Evolutionary conservation across 2,329 filamentous ascomycete genomes (phyloP).

Genomic region (Chaetomiaceae sp.): DNA sequence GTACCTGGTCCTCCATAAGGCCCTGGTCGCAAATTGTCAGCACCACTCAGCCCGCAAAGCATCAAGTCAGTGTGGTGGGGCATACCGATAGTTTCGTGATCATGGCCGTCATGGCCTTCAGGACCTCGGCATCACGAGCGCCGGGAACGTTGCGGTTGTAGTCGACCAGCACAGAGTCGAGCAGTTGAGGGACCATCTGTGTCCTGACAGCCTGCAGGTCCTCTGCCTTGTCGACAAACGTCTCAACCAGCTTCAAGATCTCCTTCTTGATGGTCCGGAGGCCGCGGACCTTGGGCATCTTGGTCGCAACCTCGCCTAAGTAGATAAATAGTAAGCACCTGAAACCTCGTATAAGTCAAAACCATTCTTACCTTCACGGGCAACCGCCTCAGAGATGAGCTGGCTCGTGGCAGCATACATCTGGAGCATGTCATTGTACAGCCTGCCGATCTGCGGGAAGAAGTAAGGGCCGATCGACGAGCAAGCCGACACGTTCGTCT

Average conservation of each 20-base stretch:
- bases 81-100: constrained; percentile 94
- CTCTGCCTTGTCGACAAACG: constrained; percentile 96
- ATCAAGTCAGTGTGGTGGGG: constrained; percentile 38
- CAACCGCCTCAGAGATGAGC: constrained; percentile 89
- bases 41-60: not conserved
- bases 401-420: constrained; percentile 98
- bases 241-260: constrained; percentile 96
- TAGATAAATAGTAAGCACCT: constrained; percentile 18
- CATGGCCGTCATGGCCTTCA: constrained; percentile 96
- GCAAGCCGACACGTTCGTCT: constrained; percentile 98
- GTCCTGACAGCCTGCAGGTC: constrained; percentile 88
- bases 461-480: constrained; percentile 96
- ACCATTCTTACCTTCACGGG: constrained; percentile 62
- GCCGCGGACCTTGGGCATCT: constrained; percentile 94
- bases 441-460: constrained; percentile 94
- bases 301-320: constrained; percentile 82
- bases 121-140: constrained; percentile 90
- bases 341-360: not conserved
- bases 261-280: constrained; percentile 98
- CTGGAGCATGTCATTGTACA: constrained; percentile 97
- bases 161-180: constrained; percentile 90
- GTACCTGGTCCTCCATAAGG: constrained; percentile 97
- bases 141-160: constrained; percentile 97
- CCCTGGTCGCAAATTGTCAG: constrained; percentile 46
- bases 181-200: constrained; percentile 90